These are phyloP conservation scores for Penicillium flavigenum DNA, from an alignment of 495 filamentous ascomycete species.

Conservation along the genomic window DNA sequence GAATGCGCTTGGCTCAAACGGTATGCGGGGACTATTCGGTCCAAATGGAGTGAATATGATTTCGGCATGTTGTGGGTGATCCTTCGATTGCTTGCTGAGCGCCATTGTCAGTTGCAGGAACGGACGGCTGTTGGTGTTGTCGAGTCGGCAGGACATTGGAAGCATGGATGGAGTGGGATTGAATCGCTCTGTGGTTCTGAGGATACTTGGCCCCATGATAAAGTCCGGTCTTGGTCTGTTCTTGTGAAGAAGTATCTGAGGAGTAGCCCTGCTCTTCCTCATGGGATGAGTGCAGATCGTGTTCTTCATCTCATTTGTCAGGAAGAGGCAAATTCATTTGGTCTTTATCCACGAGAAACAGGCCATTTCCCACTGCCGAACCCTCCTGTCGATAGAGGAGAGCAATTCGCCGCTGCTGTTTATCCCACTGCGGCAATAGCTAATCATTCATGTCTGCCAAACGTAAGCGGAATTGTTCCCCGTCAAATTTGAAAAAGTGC, in stretches of 20 bases:
- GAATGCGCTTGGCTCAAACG: conserved; percentile 41
- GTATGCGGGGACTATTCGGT: conserved; percentile 28
- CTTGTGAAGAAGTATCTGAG: conserved; percentile 42
- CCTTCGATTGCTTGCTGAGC: conserved; percentile 37
- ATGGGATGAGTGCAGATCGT: conserved; percentile 22
- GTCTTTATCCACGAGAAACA: conserved; percentile 42
- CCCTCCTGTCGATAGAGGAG: conserved; percentile 26
- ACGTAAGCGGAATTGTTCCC: conserved; percentile 26
- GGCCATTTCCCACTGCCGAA: conserved; percentile 24
- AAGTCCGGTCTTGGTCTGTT: conserved; percentile 32
- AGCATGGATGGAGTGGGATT: conserved; percentile 34
- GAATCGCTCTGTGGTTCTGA: conserved; percentile 36
- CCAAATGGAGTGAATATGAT: conserved; percentile 40
- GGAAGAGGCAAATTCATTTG: conserved; percentile 45
- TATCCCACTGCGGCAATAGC: conserved; percentile 41
- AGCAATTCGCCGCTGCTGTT: conserved; percentile 42
- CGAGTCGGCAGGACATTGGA: conserved; percentile 7
- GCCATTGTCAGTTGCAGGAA: conserved; percentile 19
- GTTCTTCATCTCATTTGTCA: conserved; percentile 38
- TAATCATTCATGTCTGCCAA: conserved; percentile 42
- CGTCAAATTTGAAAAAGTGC: not conserved
- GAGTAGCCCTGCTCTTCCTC: conserved; percentile 22
- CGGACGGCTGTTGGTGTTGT: not conserved
- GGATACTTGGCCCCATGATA: conserved; percentile 37
- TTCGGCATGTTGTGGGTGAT: conserved; percentile 47